These are phyloP conservation scores for Fusarium cyanostomum DNA, from an alignment of 2,329 filamentous ascomycete species.

Conservation along the genomic window DNA sequence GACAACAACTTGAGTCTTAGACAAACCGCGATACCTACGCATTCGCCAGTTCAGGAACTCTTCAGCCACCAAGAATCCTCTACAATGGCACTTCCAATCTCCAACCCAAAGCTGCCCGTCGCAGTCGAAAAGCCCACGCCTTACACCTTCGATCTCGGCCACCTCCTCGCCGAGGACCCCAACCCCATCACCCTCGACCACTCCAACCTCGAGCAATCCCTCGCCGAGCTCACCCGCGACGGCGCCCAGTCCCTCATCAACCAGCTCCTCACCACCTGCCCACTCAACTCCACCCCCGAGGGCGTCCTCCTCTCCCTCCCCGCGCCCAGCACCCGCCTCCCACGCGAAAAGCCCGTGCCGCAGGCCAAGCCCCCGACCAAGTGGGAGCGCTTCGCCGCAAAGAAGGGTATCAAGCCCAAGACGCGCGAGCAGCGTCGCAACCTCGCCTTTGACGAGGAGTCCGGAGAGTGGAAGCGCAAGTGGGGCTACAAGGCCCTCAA, in stretches of 20 bases:
- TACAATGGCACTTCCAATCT: conserved; percentile 49
- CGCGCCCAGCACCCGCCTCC: conserved; percentile 72
- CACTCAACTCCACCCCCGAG: conserved; percentile 73
- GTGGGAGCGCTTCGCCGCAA: conserved; percentile 95
- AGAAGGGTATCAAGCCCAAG: conserved; percentile 96
- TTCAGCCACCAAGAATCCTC: not conserved
- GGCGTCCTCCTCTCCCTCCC: conserved; percentile 86
- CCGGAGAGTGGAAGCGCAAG: conserved; percentile 88
- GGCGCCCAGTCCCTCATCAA: conserved; percentile 93
- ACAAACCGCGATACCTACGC: not conserved
- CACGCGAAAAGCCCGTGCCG: conserved; percentile 92
- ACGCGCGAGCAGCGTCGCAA: conserved; percentile 78
- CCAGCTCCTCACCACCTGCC: conserved; percentile 90
- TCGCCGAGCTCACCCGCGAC: conserved; percentile 81
- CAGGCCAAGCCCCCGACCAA: conserved; percentile 84
- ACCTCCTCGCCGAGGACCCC: conserved; percentile 85
- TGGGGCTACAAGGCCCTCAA: conserved; percentile 96
- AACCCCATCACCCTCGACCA: conserved; percentile 76
- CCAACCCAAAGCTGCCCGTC: conserved; percentile 65
- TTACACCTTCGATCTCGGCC: conserved; percentile 91
- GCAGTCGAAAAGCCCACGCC: conserved; percentile 84
- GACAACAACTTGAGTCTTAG: not conserved
- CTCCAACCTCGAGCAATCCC: conserved; percentile 68
- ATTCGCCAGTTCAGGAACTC: not conserved
- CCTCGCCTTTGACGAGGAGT: conserved; percentile 84